Evolutionary conservation across 2,329 filamentous ascomycete genomes (phyloP), one percentile per base, ranked within the genome.

Genomic region (Paracamarosporium sp.): DNA sequence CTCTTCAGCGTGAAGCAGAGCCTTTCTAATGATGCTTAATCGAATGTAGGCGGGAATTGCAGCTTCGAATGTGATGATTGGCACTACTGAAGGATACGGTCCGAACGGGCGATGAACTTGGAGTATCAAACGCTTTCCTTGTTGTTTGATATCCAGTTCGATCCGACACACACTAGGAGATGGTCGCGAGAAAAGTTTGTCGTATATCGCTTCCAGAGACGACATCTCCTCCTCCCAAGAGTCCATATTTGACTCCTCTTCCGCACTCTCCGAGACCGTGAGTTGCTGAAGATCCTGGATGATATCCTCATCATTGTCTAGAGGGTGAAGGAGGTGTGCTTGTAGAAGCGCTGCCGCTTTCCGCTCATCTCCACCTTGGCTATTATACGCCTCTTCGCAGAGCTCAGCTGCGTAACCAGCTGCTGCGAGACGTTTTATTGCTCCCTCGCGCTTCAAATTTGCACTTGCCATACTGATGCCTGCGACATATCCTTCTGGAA

Each of bases 401-500:
- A 98, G 82, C 72, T 98, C 93, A 5, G 85, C 76, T 1, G 94
- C 90, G 76, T 98, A 99, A 1, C 95, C 95, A 24, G 90, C 88
- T 67, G 90, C 85, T 6, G 92, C 85, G 20, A 99, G 83, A 11
- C 93, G 85, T 73, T 95, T 93, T 65, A 97, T 87, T 55, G 90
- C 90, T 4, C 87, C 89, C 74, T 98, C 93, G 65, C 88, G 86
- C 72, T 88, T 91, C 59, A 97, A 76, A 72, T 97, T 90, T 6
- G 88, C 90, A 50, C 90, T 90, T 1, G 89, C 94, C 62, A 99
- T 88, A 43, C 89, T 92, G 25, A 98, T 89, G 22, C 95, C 95
- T 27, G 93, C 94, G 11, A 91, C 88, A 74, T 99, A 99, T 60
- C 89, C 91, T 77, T 96, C 93, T 0, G 95, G 95, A 40, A 99